Base-by-base conservation (phyloP, 768 basidiomycete genomes). In the Tubosaeta sp. region DNA sequence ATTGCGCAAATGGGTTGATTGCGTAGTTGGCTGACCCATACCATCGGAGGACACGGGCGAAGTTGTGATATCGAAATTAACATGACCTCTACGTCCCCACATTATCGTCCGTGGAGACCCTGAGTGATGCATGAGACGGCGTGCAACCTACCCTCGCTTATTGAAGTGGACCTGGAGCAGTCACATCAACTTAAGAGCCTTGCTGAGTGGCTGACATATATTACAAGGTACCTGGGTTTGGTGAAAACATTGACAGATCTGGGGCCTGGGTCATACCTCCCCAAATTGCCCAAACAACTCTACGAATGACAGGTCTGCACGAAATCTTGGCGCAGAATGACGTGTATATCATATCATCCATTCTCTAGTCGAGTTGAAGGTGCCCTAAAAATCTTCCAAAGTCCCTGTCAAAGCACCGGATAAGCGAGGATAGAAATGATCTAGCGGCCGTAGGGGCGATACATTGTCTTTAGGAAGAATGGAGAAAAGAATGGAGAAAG, bases 191-290 rank as follows among this genome's bases (percentile, higher is more conserved):
- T 25, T 46, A 29, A 32, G 46, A 47, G 45, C 29, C 22, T 10
- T 25, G 38, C 40, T 43, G 30, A 38, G 29, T 35, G 44, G 43
- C 47, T n/a, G 51, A 51, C 39, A 30, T 51, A 22, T 38, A 35
- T 46, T 11, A 36, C 19, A 36, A 7, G 16, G 51, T 59, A 48
- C 57, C 57, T 59, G 41, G 25, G 21, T 19, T 46, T n/a, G 32
- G 47, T 25, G 46, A 38, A 38, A 38, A 46, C 48, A 22, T 43
- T 36, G 2, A 38, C 54, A 21, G 38, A 44, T 48, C 27, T 27
- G 27, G 9, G 24, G 24, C 44, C 30, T 44, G 59, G n/a, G 51
- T 52, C 19, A 52, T 65, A 41, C 51, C 55, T 60, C 25, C 34
- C 32, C 1, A 6, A 40, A 19, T 34, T 44, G 43, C 29, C 29